These are phyloP conservation scores for Neofusicoccum sp. DNA, from an alignment of 2,329 filamentous ascomycete species.

Conservation along the genomic window DNA sequence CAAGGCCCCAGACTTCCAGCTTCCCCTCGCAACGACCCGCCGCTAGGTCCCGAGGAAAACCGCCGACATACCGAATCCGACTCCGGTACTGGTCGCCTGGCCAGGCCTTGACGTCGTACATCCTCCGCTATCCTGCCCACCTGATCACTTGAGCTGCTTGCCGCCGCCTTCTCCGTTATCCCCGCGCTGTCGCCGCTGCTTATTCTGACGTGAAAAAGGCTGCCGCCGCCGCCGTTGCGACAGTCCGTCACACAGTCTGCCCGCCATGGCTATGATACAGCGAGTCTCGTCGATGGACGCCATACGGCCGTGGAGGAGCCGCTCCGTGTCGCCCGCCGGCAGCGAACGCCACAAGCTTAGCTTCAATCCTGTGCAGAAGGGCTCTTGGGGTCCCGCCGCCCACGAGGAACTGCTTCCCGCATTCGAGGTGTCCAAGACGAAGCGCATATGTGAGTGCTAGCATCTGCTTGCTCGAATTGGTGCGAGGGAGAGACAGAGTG, in stretches of 20 bases:
- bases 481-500: not conserved
- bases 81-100: not conserved
- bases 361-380: conserved; percentile 49
- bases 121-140: not conserved
- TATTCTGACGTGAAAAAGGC: not conserved
- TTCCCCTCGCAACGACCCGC: not conserved
- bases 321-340: conserved; percentile 28
- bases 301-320: conserved; percentile 43
- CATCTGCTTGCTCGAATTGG: not conserved
- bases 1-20: not conserved
- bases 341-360: conserved; percentile 49
- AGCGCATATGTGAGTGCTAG: conserved; percentile 52
- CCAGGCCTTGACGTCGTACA: not conserved
- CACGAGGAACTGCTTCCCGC: conserved; percentile 49
- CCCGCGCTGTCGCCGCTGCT: not conserved
- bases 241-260: not conserved
- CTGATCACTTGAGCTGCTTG: not conserved
- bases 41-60: not conserved
- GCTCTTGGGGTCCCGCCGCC: conserved; percentile 46
- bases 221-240: not conserved
- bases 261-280: conserved; percentile 42
- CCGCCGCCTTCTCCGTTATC: not conserved
- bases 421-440: conserved; percentile 58
- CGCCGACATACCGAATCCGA: not conserved
- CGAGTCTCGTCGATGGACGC: conserved; percentile 45